phyloP scores from a whole-genome alignment of 768 basidiomycete species.

The Pisolithus microcarpus region DNA sequence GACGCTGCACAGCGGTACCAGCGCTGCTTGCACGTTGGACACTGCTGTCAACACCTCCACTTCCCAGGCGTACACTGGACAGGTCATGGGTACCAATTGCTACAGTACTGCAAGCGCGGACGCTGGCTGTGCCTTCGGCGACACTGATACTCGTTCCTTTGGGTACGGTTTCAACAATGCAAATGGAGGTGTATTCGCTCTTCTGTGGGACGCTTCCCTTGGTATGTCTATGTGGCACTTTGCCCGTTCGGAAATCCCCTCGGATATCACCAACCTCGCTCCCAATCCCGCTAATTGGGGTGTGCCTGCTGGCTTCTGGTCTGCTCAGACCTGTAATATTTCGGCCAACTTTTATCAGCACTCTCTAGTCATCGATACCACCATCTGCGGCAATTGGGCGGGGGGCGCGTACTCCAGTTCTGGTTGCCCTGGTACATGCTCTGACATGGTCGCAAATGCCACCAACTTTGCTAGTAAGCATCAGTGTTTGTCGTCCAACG shows the following conservation, averaged over 20 bases:
- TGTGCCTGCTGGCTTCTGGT: conserved; percentile 45
- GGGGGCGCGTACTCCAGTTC: conserved; percentile 18
- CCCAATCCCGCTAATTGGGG: conserved; percentile 49
- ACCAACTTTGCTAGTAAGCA: conserved; percentile 45
- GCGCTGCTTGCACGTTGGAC: conserved; percentile 29
- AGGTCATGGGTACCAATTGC: conserved; percentile 27
- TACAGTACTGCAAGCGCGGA: conserved; percentile 34
- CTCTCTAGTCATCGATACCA: conserved; percentile 35
- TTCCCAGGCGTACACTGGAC: conserved; percentile 15
- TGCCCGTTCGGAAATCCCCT: conserved; percentile 42
- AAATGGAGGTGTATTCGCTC: conserved; percentile 48
- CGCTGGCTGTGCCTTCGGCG: conserved; percentile 45
- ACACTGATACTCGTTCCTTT: conserved; percentile 38
- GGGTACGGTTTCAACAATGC: conserved; percentile 27
- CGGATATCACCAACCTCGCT: conserved; percentile 37
- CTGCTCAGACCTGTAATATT: conserved; percentile 43
- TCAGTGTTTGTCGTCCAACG: too few relatives aligned
- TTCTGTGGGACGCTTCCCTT: conserved; percentile 39
- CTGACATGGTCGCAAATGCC: conserved; percentile 45
- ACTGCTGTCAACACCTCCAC: conserved; percentile 7
- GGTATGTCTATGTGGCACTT: conserved; percentile 57
- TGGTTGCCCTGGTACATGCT: conserved; percentile 39
- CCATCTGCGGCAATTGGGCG: conserved; percentile 29
- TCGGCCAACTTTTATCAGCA: conserved; percentile 46
- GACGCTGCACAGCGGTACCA: conserved; percentile 53